Evolutionary conservation across 176 grass and related monocot genomes (phyloP), one percentile per base, ranked within the genome.

Genomic region (Musa acuminata): DNA sequence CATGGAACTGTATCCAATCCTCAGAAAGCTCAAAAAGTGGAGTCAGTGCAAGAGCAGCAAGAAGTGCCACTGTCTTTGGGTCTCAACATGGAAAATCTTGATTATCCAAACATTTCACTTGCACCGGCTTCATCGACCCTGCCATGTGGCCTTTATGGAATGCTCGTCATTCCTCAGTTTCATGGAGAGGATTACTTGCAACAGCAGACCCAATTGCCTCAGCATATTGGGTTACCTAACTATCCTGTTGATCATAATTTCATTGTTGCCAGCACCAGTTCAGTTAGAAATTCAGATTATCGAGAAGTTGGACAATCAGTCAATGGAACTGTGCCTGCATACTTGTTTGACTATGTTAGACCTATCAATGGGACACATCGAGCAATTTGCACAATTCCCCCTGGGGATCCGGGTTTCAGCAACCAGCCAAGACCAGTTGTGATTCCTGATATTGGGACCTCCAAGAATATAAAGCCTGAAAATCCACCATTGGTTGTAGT

Each of bases 301-400:
- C 72, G 27, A 25, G 85, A 80, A 52, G 83, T 83, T 84, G 81
- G 83, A 14, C 89, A 79, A 49, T n/a, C 25, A 8, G 24, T 51
- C n/a, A 69, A 20, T 49, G 86, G 84, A 74, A 82, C 76, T 77
- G 73, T 13, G 13, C 27, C 64, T 69, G 25, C 84, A 78, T 71
- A 67, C 57, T 77, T 73, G 62, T 78, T 77, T 72, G 66, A 43
- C 24, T 78, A 89, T 80, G 62, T 82, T 80, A 85, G 53, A 82
- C 79, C 88, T 84, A 81, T 92, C 49, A 78, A 92, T 67, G 77
- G 83, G 85, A 92, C 81, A 80, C 81, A 88, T 83, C 81, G 85
- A 78, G 79, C 74, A 0, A 52, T 91, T 16, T 71, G 70, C 19
- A 19, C 83, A 62, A 84, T 75, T 77, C 80, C 83, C 24, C 83